Evolutionary conservation across 1,139 yeast genomes (phyloP), one percentile per base, ranked within the genome.

Genomic region (Sugiyamaella novakii): DNA sequence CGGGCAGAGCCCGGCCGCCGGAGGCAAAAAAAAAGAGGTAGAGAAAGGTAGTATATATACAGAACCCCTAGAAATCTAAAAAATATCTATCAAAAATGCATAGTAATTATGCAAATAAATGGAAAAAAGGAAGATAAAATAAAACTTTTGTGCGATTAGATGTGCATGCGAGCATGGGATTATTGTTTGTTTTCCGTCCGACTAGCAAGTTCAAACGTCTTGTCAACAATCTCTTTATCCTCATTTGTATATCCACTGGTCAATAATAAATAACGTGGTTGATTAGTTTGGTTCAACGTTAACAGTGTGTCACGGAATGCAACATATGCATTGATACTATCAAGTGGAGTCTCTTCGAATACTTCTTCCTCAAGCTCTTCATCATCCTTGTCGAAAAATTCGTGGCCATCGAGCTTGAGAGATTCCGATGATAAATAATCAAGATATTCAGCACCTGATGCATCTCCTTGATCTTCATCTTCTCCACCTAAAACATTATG

Each of bases 281-380:
- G 63, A 43, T 62, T 56, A n/a, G 53, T 40, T 29, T 59, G 57
- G 43, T 67, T 65, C n/a, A 77, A 52, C 5, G 59, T 60, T n/a
- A 59, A 46, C 33, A 79, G 62, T 22, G 69, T 66, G 17, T 75
- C 73, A 54, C 78, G 74, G 62, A 82, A 75, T 3, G 75, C 71
- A 4, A 68, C 66, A 60, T 80, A 83, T 6, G 88, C 79, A 60
- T 91, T 83, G 36, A 91, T 69, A 36, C 72, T 70, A 60, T 92
- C 98, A 51, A 92, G 71, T 1, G 95, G 83, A 2, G 89, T 84
- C 44, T 84, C 81, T 2, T 85, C 79, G 56, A 87, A 75, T 2
- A 96, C 91, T 66, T 92, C 96, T 60, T 89, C 97, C 21, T 76
- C 78, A 21, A 81, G 87, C 41, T 80, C 80, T 15, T 72, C 77